Conservation (phyloP, 257 asterid genomes). For the Salvia rosmarinus region DNA sequence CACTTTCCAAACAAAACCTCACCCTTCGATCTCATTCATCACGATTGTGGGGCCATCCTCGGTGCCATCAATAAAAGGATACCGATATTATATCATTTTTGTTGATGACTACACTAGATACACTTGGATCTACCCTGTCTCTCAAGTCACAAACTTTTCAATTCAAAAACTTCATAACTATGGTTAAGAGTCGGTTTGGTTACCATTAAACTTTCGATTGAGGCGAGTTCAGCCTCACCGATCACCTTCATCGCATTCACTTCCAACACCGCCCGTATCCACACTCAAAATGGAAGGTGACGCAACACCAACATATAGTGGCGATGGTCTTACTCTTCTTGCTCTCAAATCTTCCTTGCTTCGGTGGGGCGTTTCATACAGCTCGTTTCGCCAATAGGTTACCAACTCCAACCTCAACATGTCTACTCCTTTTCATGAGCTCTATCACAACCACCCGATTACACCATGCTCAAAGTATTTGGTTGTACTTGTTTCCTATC, state of each 20-base stretch:
- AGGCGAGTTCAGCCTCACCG: background rate
- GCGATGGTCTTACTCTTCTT: background rate
- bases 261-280: background rate
- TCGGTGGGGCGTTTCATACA: background rate
- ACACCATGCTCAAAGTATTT: background rate
- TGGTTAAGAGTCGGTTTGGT: background rate
- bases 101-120: background rate
- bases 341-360: background rate
- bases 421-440: background rate
- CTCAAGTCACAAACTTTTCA: background rate
- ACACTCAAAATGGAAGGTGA: background rate
- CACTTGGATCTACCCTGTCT: background rate
- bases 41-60: too few relatives aligned
- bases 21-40: too few relatives aligned
- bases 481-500: background rate
- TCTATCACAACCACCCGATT: background rate
- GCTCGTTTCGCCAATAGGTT: background rate
- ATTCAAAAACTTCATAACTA: background rate
- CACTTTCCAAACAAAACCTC: too few relatives aligned
- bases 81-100: too few relatives aligned
- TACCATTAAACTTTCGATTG: too few relatives aligned
- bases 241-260: background rate
- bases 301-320: background rate
- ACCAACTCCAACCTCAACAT: background rate
- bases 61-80: too few relatives aligned